phyloP scores from a whole-genome alignment of 1,284 basidiomycete species.

The Retiboletus fuscus region DNA sequence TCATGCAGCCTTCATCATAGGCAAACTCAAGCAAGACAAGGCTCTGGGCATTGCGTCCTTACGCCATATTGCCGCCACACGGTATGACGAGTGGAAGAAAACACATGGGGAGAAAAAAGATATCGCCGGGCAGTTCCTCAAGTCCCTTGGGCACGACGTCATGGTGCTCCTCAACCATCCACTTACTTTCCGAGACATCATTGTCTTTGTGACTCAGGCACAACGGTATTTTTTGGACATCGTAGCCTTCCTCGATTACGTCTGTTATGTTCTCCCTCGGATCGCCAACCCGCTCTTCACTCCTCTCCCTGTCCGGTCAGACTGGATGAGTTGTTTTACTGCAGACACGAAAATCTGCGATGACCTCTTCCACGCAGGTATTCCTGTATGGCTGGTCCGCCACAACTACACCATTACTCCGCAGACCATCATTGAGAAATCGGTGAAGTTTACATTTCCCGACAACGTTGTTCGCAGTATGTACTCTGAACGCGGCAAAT shows the following conservation, averaged over 20 bases:
- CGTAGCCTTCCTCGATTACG: conserved; percentile 10
- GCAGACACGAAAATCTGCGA: no score
- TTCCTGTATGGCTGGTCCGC: conserved; percentile 16
- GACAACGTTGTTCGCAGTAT: conserved; percentile 7
- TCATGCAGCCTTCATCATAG: conserved; percentile 2
- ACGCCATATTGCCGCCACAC: background rate
- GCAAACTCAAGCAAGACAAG: conserved; percentile 18
- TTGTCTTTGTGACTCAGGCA: background rate
- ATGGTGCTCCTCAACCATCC: no score
- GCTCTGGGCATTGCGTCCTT: conserved; percentile 5
- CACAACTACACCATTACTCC: background rate
- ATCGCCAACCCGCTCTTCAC: background rate
- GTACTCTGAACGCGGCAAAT: no score
- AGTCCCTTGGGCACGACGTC: no score
- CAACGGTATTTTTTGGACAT: conserved; percentile 14
- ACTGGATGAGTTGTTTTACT: conserved; percentile 29
- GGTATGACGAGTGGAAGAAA: no score
- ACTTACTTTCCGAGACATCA: conserved; percentile 8
- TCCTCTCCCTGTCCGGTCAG: background rate
- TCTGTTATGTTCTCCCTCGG: no score
- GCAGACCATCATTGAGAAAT: background rate
- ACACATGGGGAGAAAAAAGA: conserved; percentile 12
- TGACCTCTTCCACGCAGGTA: background rate
- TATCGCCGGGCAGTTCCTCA: no score
- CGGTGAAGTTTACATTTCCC: background rate